Base-by-base conservation (phyloP, 257 asterid genomes). In the Ligustrum vulgare region DNA sequence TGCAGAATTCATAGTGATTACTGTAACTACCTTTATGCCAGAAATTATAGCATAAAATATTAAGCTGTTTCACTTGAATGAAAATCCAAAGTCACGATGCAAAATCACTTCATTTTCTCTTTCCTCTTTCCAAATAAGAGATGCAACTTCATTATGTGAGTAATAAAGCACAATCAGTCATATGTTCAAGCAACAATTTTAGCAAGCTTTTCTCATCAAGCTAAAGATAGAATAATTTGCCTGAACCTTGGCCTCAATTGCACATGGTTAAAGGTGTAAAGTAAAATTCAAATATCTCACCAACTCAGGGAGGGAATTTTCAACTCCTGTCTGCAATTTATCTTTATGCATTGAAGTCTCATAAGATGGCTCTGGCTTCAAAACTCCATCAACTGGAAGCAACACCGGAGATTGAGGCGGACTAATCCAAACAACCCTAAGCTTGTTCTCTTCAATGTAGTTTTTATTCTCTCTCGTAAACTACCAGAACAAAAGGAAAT, bases 401-500 rank as follows among this genome's bases (percentile, higher is more conserved):
- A 63, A 28, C 71, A 49, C 72, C 41, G 85, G 85, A 0, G 86
- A 81, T 47, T 71, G 66, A 51, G 85, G 82, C 70, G 86, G 88
- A 78, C 79, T 82, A 33, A 69, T 62, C 75, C 80, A 80, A 73
- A 82, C 31, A 77, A 86, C 88, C 72, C 67, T 84, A 67, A 84
- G 84, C 85, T 84, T 86, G 70, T 62, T 82, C 79, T 86, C 88
- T 84, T 80, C 85, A 34, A 86, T 84, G 75, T 75, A 80, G n/a
- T 74, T 84, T 33, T 81, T 80, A 54, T 33, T 82, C 35, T 81
- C 90, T 84, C 73, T 86, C 8, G 49, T 45, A 64, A 86, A 82
- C 88, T 86, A 72, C 25, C 77, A 65, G 75, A 35, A 31, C 58
- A 77, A 51, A 73, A 54, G 64, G 41, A 66, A 51, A 6, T 22